Conservation (phyloP, 768 basidiomycete genomes). For the Boletus huronensis region DNA sequence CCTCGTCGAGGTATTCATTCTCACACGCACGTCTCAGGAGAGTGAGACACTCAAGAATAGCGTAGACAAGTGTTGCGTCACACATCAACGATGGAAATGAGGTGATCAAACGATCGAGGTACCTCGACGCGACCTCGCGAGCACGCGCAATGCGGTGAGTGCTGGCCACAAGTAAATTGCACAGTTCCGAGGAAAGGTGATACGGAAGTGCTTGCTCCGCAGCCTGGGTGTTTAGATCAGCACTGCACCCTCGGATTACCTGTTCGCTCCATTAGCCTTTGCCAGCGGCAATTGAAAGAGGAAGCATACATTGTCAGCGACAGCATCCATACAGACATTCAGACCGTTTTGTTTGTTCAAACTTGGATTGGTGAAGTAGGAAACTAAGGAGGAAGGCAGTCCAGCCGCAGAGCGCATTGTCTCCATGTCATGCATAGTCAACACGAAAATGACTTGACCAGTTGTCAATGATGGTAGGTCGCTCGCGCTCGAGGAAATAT, state of each 20-base stretch:
- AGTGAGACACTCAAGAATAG: constrained; percentile 89
- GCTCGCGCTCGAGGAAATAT: constrained; percentile 59
- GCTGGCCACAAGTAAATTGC: constrained; percentile 68
- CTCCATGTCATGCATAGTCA: constrained; percentile 87
- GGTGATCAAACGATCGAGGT: constrained; percentile 78
- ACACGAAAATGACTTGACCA: constrained; percentile 81
- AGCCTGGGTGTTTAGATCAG: constrained; percentile 68
- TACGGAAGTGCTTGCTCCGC: constrained; percentile 75
- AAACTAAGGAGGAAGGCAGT: constrained; percentile 73
- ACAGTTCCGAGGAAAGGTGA: constrained; percentile 68
- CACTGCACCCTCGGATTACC: constrained; percentile 77
- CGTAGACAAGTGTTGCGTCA: constrained; percentile 79
- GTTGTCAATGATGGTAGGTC: constrained; percentile 74
- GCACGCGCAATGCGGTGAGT: constrained; percentile 82
- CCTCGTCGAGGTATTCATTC: constrained; percentile 90
- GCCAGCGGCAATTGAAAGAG: not conserved
- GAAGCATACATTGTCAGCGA: constrained; percentile 72
- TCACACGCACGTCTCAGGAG: constrained; percentile 84
- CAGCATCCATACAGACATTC: constrained; percentile 75
- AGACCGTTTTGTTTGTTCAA: constrained; percentile 70
- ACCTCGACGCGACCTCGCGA: constrained; percentile 77
- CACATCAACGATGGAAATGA: constrained; percentile 96
- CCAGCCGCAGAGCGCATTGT: constrained; percentile 79
- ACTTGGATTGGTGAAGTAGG: constrained; percentile 85
- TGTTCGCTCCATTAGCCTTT: constrained; percentile 28